These are phyloP conservation scores for Miscanthus sacchariflorus DNA, from an alignment of 202 grass and related monocot genomes.

Conservation along the genomic window DNA sequence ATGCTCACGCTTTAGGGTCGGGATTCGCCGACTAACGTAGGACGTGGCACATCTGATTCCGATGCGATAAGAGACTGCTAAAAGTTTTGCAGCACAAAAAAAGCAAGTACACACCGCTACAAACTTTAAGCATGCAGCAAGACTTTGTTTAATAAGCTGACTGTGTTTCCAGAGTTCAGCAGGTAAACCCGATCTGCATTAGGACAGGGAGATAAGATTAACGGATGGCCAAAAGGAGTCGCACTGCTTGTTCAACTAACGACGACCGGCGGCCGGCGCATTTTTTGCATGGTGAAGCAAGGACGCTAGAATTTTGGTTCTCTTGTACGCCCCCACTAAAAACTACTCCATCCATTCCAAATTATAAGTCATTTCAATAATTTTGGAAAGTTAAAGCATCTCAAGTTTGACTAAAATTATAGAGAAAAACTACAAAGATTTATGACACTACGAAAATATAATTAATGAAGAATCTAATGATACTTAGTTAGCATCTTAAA, in stretches of 20 bases:
- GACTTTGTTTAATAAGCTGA: not conserved
- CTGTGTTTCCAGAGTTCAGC: not conserved
- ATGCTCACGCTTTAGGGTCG: conserved; percentile 6
- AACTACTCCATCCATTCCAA: no score
- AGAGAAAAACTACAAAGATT: no score
- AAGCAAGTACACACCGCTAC: not conserved
- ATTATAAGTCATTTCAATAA: no score
- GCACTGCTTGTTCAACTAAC: not conserved
- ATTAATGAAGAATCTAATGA: no score
- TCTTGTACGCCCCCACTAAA: not conserved
- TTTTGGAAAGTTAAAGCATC: no score
- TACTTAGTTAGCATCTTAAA: no score
- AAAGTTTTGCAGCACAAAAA: not conserved
- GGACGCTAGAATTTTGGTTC: not conserved
- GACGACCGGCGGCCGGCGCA: not conserved
- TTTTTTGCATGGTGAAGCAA: not conserved
- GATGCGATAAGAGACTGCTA: conserved; percentile 18
- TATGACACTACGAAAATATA: no score
- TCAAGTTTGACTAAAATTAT: no score
- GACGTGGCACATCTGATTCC: conserved; percentile 45
- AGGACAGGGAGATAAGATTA: not conserved
- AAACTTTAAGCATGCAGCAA: not conserved
- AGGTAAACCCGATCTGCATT: not conserved
- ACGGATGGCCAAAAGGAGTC: not conserved
- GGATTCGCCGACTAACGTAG: conserved; percentile 18